Evolutionary conservation across 202 grass and related monocot genomes (phyloP).

Genomic region (Eragrostis tef): DNA sequence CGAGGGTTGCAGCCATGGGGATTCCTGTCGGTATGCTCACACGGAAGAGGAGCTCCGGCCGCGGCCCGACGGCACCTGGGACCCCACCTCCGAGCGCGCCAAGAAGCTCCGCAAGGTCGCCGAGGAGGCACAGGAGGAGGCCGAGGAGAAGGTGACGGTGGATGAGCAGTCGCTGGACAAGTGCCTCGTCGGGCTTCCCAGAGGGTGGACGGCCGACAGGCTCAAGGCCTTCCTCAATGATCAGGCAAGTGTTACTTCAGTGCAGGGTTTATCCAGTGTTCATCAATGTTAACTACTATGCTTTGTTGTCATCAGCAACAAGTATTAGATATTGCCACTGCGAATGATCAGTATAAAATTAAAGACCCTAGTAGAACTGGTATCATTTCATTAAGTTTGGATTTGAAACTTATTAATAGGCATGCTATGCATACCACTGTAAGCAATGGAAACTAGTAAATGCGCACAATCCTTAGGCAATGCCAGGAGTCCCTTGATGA

Average conservation of each 20-base stretch:
- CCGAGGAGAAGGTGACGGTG: conserved; percentile 49
- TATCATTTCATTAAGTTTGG: background rate
- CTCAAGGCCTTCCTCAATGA: conserved; percentile 78
- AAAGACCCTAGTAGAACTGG: background rate
- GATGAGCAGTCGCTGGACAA: conserved; percentile 68
- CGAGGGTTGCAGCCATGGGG: conserved; percentile 77
- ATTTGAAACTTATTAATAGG: background rate
- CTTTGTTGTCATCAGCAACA: background rate
- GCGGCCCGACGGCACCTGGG: conserved; percentile 81
- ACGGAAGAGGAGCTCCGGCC: conserved; percentile 85
- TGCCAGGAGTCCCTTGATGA: background rate
- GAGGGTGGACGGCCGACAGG: conserved; percentile 62
- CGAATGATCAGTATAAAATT: background rate
- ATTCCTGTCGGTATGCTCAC: conserved; percentile 80
- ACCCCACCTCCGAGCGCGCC: conserved; percentile 74
- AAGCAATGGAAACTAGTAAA: background rate
- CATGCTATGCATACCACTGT: background rate
- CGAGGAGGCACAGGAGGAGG: conserved; percentile 31
- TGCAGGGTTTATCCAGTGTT: background rate
- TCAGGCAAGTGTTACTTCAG: conserved; percentile 46
- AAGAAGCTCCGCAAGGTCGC: conserved; percentile 58
- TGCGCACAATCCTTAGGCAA: background rate
- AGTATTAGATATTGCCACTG: background rate
- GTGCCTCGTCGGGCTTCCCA: conserved; percentile 77
- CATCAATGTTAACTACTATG: background rate